phyloP scores from a whole-genome alignment of 768 basidiomycete species.

The Pulveroboletus sp. region DNA sequence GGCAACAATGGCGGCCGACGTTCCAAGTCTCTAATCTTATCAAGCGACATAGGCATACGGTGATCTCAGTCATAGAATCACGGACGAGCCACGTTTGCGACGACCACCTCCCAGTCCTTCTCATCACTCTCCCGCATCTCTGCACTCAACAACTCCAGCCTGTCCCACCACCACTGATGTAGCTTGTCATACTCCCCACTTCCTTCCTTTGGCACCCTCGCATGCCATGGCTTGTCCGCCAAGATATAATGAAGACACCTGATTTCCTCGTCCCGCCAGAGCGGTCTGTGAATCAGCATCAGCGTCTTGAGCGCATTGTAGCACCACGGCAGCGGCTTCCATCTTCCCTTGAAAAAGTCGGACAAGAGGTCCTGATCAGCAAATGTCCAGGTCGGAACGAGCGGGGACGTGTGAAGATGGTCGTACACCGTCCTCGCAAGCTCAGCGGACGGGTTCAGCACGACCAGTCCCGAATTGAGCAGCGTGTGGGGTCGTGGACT shows the following conservation, averaged over 20 bases:
- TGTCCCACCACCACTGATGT: slow-evolving; percentile 81
- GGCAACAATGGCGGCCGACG: too few relatives aligned
- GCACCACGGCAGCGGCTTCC: slow-evolving; percentile 77
- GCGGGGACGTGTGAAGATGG: slow-evolving; percentile 40
- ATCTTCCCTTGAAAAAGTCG: slow-evolving; percentile 69
- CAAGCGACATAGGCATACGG: too few relatives aligned
- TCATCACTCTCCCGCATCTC: slow-evolving; percentile 42
- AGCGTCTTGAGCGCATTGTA: slow-evolving; percentile 95
- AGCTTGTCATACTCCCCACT: slow-evolving; percentile 48
- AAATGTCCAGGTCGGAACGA: slow-evolving; percentile 33
- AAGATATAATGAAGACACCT: slow-evolving; percentile 86
- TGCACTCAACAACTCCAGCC: slow-evolving; percentile 40
- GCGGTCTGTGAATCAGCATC: slow-evolving; percentile 57
- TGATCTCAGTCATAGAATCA: background rate
- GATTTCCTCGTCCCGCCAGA: slow-evolving; percentile 87
- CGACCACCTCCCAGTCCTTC: slow-evolving; percentile 47
- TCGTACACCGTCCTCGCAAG: slow-evolving; percentile 49
- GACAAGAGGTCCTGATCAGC: too few relatives aligned
- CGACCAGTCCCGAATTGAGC: slow-evolving; percentile 87
- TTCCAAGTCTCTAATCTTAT: too few relatives aligned
- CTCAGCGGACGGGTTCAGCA: slow-evolving; percentile 66
- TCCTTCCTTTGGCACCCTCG: slow-evolving; percentile 38
- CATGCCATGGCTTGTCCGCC: slow-evolving; percentile 81
- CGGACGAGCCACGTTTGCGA: slow-evolving; percentile 40
- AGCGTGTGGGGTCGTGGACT: slow-evolving; percentile 75